Evolutionary conservation across 2,329 filamentous ascomycete genomes (phyloP), one percentile per base, ranked within the genome.

Genomic region (Penicillium sp.): DNA sequence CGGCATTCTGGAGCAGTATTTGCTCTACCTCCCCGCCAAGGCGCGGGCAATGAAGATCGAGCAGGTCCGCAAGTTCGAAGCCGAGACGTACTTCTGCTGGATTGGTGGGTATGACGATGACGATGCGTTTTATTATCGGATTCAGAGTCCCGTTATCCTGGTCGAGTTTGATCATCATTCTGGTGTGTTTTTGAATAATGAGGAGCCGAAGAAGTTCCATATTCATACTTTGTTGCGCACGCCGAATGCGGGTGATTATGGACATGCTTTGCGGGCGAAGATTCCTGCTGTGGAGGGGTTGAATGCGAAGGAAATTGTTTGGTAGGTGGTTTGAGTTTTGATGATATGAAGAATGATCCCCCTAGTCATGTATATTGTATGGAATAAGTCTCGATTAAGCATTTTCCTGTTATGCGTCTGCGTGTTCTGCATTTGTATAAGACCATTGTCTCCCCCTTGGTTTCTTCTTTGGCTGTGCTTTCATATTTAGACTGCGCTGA

Each of bases 141-240:
- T 94, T 3, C 91, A 94, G 76, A 92, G 86, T 66, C 90, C 90
- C 0, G 90, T 93, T 0, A 81, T 92, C 0, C 79, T 93, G 1
- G 80, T 89, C 56, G 91, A 94, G 81, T 91, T 94, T 69, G 91
- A 93, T 69, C 89, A 92, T 71, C 91, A 93, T 74, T 91, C 87
- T 0, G 90, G 91, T 0, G 91, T 93, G 0, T 93, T 93, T 68
- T 75, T 94, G 70, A 87, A 83, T 1, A 94, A 93, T 72, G 81
- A 82, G 54, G 85, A 91, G 75, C 91, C 91, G 0, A 88, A 87
- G 35, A 91, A 90, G 75, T 94, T 91, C 69, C 91, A 94, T 69
- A 90, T 91, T 24, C 91, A 94, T 73, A 93, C 91, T 0, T 77
- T 92, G 56, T 77, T 91, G 65, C 78, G 91, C 38, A 88, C 86